Conservation (phyloP, 805 yeast species). For the Danielia oregonensis region DNA sequence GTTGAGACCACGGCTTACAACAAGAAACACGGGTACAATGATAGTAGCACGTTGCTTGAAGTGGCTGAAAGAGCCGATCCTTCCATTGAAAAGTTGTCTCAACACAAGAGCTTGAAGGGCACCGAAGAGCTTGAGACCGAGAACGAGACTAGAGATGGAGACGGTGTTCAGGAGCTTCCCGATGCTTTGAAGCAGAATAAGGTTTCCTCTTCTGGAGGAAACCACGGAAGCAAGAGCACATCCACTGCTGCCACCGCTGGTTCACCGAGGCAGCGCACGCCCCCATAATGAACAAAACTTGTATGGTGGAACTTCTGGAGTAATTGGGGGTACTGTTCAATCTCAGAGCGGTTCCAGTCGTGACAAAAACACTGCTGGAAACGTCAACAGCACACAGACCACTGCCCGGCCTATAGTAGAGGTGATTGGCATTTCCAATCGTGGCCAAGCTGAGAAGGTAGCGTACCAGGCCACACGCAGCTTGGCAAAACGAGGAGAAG, state of each 20-base stretch:
- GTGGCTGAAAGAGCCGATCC: constrained; percentile 23
- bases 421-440: constrained; percentile 32
- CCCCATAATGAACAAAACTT: constrained; percentile 1
- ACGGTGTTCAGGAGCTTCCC: constrained; percentile 15
- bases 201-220: constrained; percentile 15
- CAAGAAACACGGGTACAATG: constrained; percentile 23
- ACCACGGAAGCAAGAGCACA: constrained; percentile 8
- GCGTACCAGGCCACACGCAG: constrained; percentile 31
- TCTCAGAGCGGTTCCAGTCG: too few relatives aligned
- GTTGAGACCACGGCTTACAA: constrained; percentile 23
- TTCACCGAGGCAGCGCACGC: constrained; percentile 5
- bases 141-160: not conserved
- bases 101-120: constrained; percentile 8
- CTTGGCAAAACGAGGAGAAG: constrained; percentile 29
- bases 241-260: not conserved
- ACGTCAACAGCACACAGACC: not conserved
- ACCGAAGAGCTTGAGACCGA: constrained; percentile 3
- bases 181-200: constrained; percentile 8
- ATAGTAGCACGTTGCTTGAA: constrained; percentile 24
- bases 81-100: constrained; percentile 12
- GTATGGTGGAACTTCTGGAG: constrained; percentile 1
- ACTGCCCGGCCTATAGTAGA: constrained; percentile 21
- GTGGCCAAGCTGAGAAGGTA: constrained; percentile 24
- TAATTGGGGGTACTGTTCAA: constrained; percentile 7
- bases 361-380: constrained; percentile 6